These are phyloP conservation scores for Aspergillus bridgeri DNA, from an alignment of 495 filamentous ascomycete species.

Conservation along the genomic window DNA sequence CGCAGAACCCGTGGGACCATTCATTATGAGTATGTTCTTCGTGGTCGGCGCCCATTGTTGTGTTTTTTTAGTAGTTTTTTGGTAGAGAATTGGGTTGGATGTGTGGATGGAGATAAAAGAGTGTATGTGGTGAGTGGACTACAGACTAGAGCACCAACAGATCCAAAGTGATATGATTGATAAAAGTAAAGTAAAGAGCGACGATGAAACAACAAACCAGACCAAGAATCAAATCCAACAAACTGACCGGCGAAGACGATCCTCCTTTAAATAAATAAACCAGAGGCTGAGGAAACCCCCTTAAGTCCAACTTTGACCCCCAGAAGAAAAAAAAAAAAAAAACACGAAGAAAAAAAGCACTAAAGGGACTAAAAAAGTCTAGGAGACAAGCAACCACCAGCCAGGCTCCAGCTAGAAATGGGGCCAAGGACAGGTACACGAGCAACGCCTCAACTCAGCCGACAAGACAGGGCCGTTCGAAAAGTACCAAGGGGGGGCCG, in stretches of 20 bases:
- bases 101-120: neutral
- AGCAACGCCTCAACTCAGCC: neutral
- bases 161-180: no score
- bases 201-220: no score
- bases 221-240: no score
- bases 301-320: no score
- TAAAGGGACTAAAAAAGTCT: neutral
- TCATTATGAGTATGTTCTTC: neutral
- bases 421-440: neutral
- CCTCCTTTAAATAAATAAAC: no score
- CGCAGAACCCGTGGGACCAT: conserved; percentile 23
- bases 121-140: neutral
- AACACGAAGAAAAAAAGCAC: neutral
- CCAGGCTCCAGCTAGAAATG: neutral
- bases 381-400: no score
- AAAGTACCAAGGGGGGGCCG: neutral
- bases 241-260: no score
- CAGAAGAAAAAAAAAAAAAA: neutral
- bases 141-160: no score
- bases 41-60: neutral
- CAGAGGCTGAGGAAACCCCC: no score
- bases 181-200: neutral
- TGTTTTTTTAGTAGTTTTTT: neutral
- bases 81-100: no score
- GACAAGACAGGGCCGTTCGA: neutral